Base-by-base conservation (phyloP, 176 grass and related monocot species). In the Thalia dealbata region DNA sequence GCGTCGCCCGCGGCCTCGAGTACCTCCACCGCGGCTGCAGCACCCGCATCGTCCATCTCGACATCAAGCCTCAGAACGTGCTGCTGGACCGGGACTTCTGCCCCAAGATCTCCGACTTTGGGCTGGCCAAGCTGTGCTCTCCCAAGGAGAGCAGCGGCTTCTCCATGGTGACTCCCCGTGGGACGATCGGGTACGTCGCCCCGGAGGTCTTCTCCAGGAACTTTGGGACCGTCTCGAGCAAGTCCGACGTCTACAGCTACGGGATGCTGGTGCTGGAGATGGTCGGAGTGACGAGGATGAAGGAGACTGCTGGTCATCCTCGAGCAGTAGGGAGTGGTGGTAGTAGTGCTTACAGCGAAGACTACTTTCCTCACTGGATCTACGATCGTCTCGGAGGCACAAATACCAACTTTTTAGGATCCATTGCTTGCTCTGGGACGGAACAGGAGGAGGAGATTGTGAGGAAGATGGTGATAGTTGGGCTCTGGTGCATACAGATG, bases 81-180 rank as follows among this genome's bases (percentile, higher is more conserved):
- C 66, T 91, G 25, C 50, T 91, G 23, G 84, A 87, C 67, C 74
- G 81, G 15, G 62, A 90, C 19, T 32, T 90, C 6, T 74, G 84
- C 19, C 88, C 88, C 10, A 90, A 86, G 78, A 90, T 90, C 12
- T 84, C 84, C 27, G 81, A 90, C 79, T 73, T 86, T n/a, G 84
- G 88, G 3, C 54, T 90, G 1, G 70, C 88, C 67, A 86, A 81
- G 23, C 26, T 91, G 7, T 79, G 81, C 26, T 24, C 66, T 30
- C 1, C 12, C 18, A 85, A 71, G 29, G 73, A 82, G 10, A 13
- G 45, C 11, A 44, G 79, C 22, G 77, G 64, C 13, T 10, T 68
- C 19, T 79, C 79, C 21, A 19, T 46, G 11, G 50, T 42, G 0
- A 24, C 23, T 21, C 46, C 3, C 6, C 74, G 58, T 74, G 79